phyloP scores from a whole-genome alignment of 768 basidiomycete species.

The Lanmaoa pseudosensibilis region DNA sequence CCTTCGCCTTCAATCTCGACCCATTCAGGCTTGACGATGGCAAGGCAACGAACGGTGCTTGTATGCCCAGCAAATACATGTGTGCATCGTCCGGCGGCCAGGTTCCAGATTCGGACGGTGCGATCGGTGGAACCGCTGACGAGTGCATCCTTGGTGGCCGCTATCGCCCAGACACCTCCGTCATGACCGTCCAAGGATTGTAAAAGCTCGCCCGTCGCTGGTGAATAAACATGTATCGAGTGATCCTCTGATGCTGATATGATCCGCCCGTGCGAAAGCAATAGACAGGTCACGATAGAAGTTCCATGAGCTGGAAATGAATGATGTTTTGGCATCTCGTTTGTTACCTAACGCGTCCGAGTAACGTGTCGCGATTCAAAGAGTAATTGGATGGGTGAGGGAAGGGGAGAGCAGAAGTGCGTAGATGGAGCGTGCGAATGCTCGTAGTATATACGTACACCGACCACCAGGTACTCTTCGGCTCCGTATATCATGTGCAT shows the following conservation, averaged over 20 bases:
- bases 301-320: conserved; percentile 87
- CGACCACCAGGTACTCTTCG: no score
- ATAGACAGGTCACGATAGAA: conserved; percentile 91
- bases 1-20: conserved; percentile 69
- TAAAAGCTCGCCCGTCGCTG: conserved; percentile 73
- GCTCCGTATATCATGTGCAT: no score
- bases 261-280: conserved; percentile 93
- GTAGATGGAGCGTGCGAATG: conserved; percentile 72
- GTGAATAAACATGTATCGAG: conserved; percentile 92
- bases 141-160: no score
- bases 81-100: conserved; percentile 75
- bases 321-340: conserved; percentile 68
- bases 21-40: conserved; percentile 92
- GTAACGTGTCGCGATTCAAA: conserved; percentile 90
- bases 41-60: conserved; percentile 91
- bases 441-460: conserved; percentile 32
- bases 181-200: conserved; percentile 85
- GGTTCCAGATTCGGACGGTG: conserved; percentile 90
- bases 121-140: conserved; percentile 95
- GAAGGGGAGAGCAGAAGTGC: conserved; percentile 59
- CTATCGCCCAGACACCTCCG: conserved; percentile 97
- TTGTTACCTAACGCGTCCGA: conserved; percentile 75
- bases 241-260: conserved; percentile 98
- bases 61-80: conserved; percentile 97
- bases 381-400: conserved; percentile 88